Evolutionary conservation across 2,329 filamentous ascomycete genomes (phyloP).

Genomic region (Talaromyces atroroseus): DNA sequence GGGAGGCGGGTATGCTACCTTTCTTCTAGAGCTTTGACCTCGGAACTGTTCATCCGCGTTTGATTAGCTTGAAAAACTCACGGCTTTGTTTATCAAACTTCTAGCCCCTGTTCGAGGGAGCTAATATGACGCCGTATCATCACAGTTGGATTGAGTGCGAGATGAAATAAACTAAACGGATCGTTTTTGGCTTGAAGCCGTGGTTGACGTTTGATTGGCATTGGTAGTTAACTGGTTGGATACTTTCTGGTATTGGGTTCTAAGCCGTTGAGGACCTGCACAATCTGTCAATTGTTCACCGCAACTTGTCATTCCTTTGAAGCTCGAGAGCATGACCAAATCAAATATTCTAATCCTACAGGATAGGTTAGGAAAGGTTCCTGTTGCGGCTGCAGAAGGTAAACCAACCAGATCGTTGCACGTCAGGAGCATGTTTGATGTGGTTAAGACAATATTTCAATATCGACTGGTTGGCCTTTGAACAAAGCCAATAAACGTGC

Average conservation of each 20-base stretch:
- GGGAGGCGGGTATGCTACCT: background rate
- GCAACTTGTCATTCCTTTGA: background rate
- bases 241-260: background rate
- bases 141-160: background rate
- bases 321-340: background rate
- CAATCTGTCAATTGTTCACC: slow-evolving; percentile 1
- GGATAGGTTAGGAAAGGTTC: background rate
- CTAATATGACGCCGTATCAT: background rate
- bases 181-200: background rate
- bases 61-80: background rate
- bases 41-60: background rate
- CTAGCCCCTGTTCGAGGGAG: background rate
- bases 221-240: background rate
- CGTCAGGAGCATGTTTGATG: background rate
- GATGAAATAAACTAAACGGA: background rate
- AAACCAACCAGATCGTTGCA: slow-evolving; percentile 5
- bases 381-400: background rate
- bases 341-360: background rate
- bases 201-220: background rate
- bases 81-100: background rate
- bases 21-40: background rate
- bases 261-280: background rate
- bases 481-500: slow-evolving; percentile 4
- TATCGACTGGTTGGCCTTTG: background rate
- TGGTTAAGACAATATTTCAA: background rate